Evolutionary conservation across 179 eudicot genomes (phyloP), one percentile per base, ranked within the genome.

Genomic region (Corrigiola litoralis): DNA sequence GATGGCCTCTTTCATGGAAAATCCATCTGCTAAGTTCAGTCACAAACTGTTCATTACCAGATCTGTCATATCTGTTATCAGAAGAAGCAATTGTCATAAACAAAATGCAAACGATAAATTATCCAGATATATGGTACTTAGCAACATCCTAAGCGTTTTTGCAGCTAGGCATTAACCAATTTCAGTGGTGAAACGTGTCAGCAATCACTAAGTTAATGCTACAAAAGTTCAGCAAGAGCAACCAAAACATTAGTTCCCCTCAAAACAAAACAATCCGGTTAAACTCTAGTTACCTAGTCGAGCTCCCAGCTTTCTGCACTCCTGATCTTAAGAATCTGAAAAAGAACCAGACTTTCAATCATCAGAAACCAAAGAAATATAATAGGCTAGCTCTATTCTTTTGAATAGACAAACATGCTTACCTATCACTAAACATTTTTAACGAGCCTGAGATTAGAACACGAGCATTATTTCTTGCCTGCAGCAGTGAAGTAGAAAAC

Each of bases 381-480:
- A 44, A 57, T 2, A 50, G 18, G 16, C 6, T 12, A 54, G 27
- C 1, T 16, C 7, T 9, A 20, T 2, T 34, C 13, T 37, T 41
- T 5, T 51, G 6, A 36, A 23, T 24, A 29, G 11, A n/a, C 45
- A 29, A 52, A 67, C 21, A 61, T 31, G 25, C 61, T 52, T 50
- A 70, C 98, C 88, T 71, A 60, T 92, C 83, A 72, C 96, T 82
- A 79, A 92, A 92, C 84, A 92, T 71, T 65, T 78, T 78, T 60
- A 92, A 71, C 27, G 98, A 92, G 69, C 98, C 98, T 50, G 98
- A 78, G 44, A 92, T 89, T 51, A 92, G 55, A 51, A 82, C 63
- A 28, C 98, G 85, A 47, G 98, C 98, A 80, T 92, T 92, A 70
- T 92, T 92, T 84, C 98, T 82, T 38, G 98, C 96, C 98, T 90